Percentiles rank a stretch among this genome's conserved stretches.
These are phyloP conservation scores for Annulohypoxylon bovei DNA, from an alignment of 495 filamentous ascomycete species.

Conservation along the genomic window DNA sequence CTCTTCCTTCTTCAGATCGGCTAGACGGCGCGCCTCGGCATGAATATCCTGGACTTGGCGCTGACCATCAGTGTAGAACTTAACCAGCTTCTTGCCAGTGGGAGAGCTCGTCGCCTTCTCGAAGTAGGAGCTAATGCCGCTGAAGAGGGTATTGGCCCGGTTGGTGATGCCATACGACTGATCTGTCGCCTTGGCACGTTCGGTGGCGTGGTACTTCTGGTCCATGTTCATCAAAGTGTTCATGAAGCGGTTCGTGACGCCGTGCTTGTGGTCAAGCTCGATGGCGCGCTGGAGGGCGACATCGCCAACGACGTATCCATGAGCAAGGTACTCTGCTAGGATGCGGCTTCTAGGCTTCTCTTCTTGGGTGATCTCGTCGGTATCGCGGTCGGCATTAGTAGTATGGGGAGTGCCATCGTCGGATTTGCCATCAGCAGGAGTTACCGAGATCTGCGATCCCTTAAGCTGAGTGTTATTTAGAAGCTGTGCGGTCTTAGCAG, in stretches of 20 bases:
- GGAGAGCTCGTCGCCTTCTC: conserved; percentile 89
- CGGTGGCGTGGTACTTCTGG: conserved; percentile 79
- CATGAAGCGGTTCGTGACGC: conserved; percentile 80
- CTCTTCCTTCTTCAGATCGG: conserved; percentile 84
- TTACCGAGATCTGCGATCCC: conserved; percentile 79
- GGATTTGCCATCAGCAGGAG: conserved; percentile 70
- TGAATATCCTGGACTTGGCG: conserved; percentile 95
- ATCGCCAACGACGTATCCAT: conserved; percentile 90
- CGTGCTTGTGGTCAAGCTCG: conserved; percentile 88
- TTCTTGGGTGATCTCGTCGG: conserved; percentile 83
- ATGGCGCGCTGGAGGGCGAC: conserved; percentile 85
- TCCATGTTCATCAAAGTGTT: conserved; percentile 78
- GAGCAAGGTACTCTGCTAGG: conserved; percentile 92
- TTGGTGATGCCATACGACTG: conserved; percentile 76
- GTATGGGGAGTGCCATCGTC: conserved; percentile 65
- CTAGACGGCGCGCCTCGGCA: conserved; percentile 84
- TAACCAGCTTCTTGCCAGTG: conserved; percentile 82
- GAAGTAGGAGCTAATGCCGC: conserved; percentile 81
- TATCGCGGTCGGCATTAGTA: conserved; percentile 62
- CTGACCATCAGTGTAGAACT: conserved; percentile 82
- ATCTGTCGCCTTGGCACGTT: conserved; percentile 80
- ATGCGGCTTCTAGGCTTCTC: conserved; percentile 95
- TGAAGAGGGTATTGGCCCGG: conserved; percentile 70
- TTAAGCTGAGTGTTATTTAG: conserved; percentile 96
- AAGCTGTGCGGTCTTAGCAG: conserved; percentile 94